These are phyloP conservation scores for Phytophthora crassamura DNA, from an alignment of 352 stramenopile genomes.

Conservation along the genomic window DNA sequence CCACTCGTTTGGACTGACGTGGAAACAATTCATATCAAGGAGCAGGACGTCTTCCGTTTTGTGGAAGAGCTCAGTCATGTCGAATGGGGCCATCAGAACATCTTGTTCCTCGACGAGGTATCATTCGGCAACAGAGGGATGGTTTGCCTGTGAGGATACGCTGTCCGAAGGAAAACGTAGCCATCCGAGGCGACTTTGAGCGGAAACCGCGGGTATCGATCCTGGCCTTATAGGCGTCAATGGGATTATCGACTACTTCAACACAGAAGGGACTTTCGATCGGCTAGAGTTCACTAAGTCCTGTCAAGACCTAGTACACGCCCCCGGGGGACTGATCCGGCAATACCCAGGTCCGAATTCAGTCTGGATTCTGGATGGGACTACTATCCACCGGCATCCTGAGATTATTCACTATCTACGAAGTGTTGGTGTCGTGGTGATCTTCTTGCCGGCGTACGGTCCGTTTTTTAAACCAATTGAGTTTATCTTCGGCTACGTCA, in stretches of 20 bases:
- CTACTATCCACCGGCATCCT: slow-evolving; percentile 28
- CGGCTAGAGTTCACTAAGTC: slow-evolving; percentile 22
- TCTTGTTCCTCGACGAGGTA: slow-evolving; percentile 39
- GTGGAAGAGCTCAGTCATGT: slow-evolving; percentile 27
- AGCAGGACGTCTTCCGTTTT: slow-evolving; percentile 7
- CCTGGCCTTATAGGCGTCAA: slow-evolving; percentile 25
- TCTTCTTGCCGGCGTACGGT: slow-evolving; percentile 37
- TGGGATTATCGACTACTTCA: slow-evolving; percentile 28
- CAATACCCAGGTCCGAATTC: slow-evolving; percentile 30
- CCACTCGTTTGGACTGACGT: slow-evolving; percentile 2
- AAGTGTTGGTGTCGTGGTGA: slow-evolving; percentile 24
- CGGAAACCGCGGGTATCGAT: slow-evolving; percentile 31
- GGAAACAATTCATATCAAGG: slow-evolving; percentile 9
- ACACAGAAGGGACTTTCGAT: slow-evolving; percentile 37
- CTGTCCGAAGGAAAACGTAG: slow-evolving; percentile 22
- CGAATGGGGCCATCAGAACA: slow-evolving; percentile 12
- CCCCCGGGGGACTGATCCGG: background rate
- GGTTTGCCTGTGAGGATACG: slow-evolving; percentile 32
- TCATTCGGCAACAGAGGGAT: slow-evolving; percentile 40
- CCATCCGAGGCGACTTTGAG: slow-evolving; percentile 34
- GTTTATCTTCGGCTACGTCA: slow-evolving; percentile 32
- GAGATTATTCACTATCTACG: slow-evolving; percentile 36
- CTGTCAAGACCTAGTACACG: slow-evolving; percentile 25
- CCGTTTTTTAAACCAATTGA: slow-evolving; percentile 45
- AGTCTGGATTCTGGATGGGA: slow-evolving; percentile 40